Percentiles rank a stretch among this genome's conserved stretches.
Conservation (phyloP, 2,329 filamentous ascomycete genomes). For the Pseudocercospora fijiensis region DNA sequence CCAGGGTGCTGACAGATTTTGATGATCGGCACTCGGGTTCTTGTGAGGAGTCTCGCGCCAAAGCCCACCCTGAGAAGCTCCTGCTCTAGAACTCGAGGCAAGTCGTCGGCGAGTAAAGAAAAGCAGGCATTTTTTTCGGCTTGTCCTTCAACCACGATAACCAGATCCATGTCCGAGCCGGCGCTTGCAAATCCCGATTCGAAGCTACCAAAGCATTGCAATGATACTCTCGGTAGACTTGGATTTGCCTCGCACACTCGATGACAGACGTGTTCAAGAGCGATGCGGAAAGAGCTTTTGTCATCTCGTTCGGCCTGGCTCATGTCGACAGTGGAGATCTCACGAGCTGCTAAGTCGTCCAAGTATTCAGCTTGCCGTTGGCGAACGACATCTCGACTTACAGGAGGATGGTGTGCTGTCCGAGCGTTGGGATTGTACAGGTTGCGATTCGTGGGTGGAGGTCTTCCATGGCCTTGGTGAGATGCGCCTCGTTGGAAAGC, state of each 20-base stretch:
- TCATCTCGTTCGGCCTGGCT: constrained; percentile 60
- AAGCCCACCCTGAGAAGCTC: constrained; percentile 69
- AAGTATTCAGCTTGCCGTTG: constrained; percentile 45
- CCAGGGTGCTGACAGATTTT: constrained; percentile 76
- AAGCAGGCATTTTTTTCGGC: constrained; percentile 29
- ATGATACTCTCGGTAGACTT: constrained; percentile 53
- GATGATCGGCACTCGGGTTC: constrained; percentile 81
- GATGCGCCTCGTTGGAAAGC: constrained; percentile 34
- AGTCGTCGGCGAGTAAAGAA: constrained; percentile 51
- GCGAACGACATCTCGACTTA: constrained; percentile 20
- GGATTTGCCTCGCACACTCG: constrained; percentile 54
- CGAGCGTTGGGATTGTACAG: constrained; percentile 33
- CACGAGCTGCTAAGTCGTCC: constrained; percentile 44
- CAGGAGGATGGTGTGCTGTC: constrained; percentile 13
- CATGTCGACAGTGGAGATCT: constrained; percentile 64
- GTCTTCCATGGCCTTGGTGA: constrained; percentile 22
- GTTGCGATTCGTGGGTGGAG: constrained; percentile 23
- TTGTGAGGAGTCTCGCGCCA: constrained; percentile 73
- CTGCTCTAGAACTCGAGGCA: constrained; percentile 74
- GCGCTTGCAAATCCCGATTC: constrained; percentile 82
- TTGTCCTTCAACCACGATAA: constrained; percentile 61
- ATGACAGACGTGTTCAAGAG: constrained; percentile 65
- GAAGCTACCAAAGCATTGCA: constrained; percentile 79
- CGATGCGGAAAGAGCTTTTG: constrained; percentile 68
- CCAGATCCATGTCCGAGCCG: constrained; percentile 88